Base-by-base conservation (phyloP, 495 filamentous ascomycete species). In the Aspergillus diversus region DNA sequence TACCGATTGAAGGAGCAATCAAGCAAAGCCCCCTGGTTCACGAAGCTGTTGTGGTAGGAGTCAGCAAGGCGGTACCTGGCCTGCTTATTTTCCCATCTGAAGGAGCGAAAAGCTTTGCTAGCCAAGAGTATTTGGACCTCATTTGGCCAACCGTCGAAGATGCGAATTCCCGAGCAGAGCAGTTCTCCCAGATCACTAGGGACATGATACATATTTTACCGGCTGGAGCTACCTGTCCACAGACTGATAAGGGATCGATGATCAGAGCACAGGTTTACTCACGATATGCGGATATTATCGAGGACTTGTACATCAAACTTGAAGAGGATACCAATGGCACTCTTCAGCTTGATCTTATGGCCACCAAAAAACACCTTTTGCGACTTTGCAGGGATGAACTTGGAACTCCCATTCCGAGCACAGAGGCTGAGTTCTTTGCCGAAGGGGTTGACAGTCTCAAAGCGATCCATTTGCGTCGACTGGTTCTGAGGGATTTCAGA, bases 381-480 rank as follows among this genome's bases (percentile, higher is more conserved):
- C 64, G 67, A 4, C 69, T 80, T 33, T 80, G 81, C 48, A 60
- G 64, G 42, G 69, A 80, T 8, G 65, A 77, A 35, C 71, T 84
- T 12, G 75, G 70, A 13, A 66, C 83, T 32, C n/a, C 70, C 1
- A 63, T 84, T 6, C 69, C 77, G 5, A 64, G 74, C 53, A 55
- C 61, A 4, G 63, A 83, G 2, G 68, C 77, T 5, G 81, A 86
- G 63, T 80, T 89, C 66, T 87, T 87, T 55, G 69, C 78, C 0
- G 73, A 79, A 7, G 86, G 86, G 7, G 66, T 89, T n/a, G 85
- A 87, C 66, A 87, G 85, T 57, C 69, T 89, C n/a, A 81, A 82
- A 51, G 83, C 85, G 5, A 87, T 86, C 16, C 82, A 86, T 52
- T 68, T 88, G 51, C 78, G 84, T 35, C 73, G 80, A 9, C 66